Evolutionary conservation across 192 early-diverging fungal species (phyloP).

Genomic region (Coemansia sp.): DNA sequence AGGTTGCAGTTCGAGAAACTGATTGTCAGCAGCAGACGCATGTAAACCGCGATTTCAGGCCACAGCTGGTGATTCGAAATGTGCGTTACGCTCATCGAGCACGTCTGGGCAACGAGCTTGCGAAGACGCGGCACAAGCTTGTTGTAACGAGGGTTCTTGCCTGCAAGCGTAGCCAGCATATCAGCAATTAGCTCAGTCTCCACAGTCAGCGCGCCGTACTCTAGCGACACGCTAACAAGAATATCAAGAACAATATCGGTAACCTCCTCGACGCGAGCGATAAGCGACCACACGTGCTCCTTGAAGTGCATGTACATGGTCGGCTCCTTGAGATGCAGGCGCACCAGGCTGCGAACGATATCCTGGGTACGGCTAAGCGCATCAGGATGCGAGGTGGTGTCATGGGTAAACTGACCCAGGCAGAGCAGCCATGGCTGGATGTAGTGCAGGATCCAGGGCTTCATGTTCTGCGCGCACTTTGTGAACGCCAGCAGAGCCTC

Average conservation of each 20-base stretch:
- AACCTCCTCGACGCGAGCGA: slow-evolving; percentile 80
- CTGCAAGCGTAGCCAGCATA: slow-evolving; percentile 80
- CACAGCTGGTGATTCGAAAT: slow-evolving; percentile 83
- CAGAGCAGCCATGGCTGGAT: slow-evolving; percentile 88
- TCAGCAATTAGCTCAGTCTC: slow-evolving; percentile 86
- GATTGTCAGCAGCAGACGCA: slow-evolving; percentile 85
- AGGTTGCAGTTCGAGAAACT: slow-evolving; percentile 84
- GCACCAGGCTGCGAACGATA: slow-evolving; percentile 76
- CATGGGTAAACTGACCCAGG: slow-evolving; percentile 64
- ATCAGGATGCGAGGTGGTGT: slow-evolving; percentile 37
- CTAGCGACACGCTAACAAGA: slow-evolving; percentile 78
- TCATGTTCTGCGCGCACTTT: slow-evolving; percentile 70
- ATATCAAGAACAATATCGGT: slow-evolving; percentile 78
- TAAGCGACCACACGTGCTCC: slow-evolving; percentile 78
- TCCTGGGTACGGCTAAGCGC: slow-evolving; percentile 63
- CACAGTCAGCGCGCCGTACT: slow-evolving; percentile 74
- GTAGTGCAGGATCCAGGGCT: slow-evolving; percentile 84
- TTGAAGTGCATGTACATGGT: slow-evolving; percentile 86
- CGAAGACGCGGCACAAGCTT: slow-evolving; percentile 81
- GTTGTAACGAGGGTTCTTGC: slow-evolving; percentile 72
- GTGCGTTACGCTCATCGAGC: slow-evolving; percentile 66
- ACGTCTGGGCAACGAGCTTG: slow-evolving; percentile 81
- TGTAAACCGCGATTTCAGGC: slow-evolving; percentile 89
- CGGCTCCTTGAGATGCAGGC: slow-evolving; percentile 79
- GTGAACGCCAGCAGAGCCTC: slow-evolving; percentile 85